Conservation (phyloP, 441 rosid species). For the Gossypium lobatum region DNA sequence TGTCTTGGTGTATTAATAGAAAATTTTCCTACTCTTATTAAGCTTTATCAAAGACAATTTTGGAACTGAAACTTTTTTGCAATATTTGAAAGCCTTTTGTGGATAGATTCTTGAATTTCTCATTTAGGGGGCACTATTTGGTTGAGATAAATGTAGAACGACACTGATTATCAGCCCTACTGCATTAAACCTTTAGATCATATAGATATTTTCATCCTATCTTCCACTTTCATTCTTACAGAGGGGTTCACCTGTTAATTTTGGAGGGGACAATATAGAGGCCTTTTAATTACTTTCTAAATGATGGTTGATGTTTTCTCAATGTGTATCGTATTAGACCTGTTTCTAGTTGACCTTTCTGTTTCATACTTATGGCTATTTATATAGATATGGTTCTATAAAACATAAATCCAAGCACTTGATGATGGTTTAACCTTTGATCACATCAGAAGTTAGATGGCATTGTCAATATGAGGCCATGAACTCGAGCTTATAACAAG, state of each 20-base stretch:
- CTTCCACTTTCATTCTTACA: neutral
- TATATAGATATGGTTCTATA: neutral
- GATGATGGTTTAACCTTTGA: neutral
- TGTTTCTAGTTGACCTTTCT: neutral
- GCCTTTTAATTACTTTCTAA: neutral
- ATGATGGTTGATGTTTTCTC: neutral
- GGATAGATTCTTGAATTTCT: neutral
- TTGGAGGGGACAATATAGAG: neutral
- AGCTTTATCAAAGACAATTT: constrained; percentile 3
- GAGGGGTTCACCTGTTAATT: neutral
- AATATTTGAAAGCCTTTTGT: neutral
- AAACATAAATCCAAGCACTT: neutral
- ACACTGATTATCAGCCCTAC: neutral
- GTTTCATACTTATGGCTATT: neutral
- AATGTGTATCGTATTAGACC: neutral
- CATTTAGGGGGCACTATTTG: constrained; percentile 1
- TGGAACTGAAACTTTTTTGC: neutral
- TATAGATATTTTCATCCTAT: neutral
- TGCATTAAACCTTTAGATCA: neutral
- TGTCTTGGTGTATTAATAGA: neutral
- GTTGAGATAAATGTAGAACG: neutral
- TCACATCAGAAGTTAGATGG: neutral
- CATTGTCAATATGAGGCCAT: neutral
- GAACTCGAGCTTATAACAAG: neutral
- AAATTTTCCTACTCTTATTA: neutral